phyloP scores from a whole-genome alignment of 805 yeast species.

The Yarrowia sp. region DNA sequence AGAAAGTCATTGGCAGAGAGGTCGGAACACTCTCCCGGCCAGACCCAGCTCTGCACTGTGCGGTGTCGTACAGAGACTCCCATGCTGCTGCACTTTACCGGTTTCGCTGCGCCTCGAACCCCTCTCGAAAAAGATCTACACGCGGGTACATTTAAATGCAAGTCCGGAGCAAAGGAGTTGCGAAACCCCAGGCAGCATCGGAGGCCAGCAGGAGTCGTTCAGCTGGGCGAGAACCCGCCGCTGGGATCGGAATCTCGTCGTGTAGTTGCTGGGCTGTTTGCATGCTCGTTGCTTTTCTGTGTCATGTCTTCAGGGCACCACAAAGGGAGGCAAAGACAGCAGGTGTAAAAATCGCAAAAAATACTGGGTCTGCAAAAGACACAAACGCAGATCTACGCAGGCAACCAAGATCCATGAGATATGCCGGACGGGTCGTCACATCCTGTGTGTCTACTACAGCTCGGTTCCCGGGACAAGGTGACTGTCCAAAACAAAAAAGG shows the following conservation, averaged over 20 bases:
- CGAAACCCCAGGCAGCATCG: background rate
- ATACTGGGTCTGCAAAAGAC: background rate
- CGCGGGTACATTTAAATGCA: conserved; percentile 18
- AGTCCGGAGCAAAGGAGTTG: background rate
- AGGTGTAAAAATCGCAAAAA: background rate
- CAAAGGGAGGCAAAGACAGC: conserved; percentile 11
- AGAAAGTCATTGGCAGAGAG: too few species aligned
- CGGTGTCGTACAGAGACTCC: too few species aligned
- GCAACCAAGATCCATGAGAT: conserved; percentile 34
- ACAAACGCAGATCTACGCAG: conserved; percentile 30
- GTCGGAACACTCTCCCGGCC: too few species aligned
- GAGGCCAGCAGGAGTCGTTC: too few species aligned
- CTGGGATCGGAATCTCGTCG: background rate
- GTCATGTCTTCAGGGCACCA: conserved; percentile 5
- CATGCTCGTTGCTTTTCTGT: conserved; percentile 8
- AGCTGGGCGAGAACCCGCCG: too few species aligned
- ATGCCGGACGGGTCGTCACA: conserved; percentile 29
- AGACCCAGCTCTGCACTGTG: too few species aligned
- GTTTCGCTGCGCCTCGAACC: conserved; percentile 14
- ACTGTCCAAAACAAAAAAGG: background rate
- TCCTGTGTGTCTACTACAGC: conserved; percentile 1
- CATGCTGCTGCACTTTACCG: conserved; percentile 3
- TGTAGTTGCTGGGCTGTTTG: background rate
- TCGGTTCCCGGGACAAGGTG: conserved; percentile 17
- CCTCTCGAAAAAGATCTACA: conserved; percentile 21